Conservation (phyloP, 768 basidiomycete species). For the Termitomyces titanicus region DNA sequence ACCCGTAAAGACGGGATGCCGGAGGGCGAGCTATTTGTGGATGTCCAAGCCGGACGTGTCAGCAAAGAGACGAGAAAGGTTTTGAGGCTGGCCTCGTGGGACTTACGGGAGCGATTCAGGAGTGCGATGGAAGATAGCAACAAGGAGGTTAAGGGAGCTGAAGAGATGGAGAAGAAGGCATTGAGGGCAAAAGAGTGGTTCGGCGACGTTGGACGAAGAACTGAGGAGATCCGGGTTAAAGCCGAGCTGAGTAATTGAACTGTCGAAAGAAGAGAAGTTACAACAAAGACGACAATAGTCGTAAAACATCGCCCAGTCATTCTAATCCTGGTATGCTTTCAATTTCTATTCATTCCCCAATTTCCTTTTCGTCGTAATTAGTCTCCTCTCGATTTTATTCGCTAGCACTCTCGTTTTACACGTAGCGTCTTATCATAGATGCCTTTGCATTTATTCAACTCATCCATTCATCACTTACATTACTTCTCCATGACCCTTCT, state of each 20-base stretch:
- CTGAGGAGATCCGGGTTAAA: slow-evolving; percentile 39
- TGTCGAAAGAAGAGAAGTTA: neutral
- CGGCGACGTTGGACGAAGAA: slow-evolving; percentile 43
- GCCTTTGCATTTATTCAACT: neutral
- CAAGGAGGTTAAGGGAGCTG: slow-evolving; percentile 72
- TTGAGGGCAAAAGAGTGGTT: slow-evolving; percentile 73
- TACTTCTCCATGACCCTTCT: neutral
- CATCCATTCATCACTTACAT: neutral
- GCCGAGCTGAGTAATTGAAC: slow-evolving; percentile 11
- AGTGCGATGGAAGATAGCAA: slow-evolving; percentile 75
- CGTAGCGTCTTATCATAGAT: neutral
- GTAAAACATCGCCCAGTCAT: neutral
- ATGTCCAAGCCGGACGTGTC: slow-evolving; percentile 66
- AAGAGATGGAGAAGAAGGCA: slow-evolving; percentile 72
- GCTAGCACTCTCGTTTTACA: slow-evolving; percentile 4
- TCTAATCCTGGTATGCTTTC: neutral
- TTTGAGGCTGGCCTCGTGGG: slow-evolving; percentile 86
- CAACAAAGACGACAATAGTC: slow-evolving; percentile 11
- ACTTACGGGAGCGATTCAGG: slow-evolving; percentile 78
- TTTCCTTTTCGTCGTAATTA: neutral
- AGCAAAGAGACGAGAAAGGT: slow-evolving; percentile 91
- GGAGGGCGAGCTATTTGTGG: slow-evolving; percentile 58
- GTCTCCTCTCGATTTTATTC: neutral
- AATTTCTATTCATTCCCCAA: neutral
- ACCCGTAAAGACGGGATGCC: slow-evolving; percentile 34